Evolutionary conservation across 148 eudicot genomes (phyloP).

Genomic region (Bassia scoparia): DNA sequence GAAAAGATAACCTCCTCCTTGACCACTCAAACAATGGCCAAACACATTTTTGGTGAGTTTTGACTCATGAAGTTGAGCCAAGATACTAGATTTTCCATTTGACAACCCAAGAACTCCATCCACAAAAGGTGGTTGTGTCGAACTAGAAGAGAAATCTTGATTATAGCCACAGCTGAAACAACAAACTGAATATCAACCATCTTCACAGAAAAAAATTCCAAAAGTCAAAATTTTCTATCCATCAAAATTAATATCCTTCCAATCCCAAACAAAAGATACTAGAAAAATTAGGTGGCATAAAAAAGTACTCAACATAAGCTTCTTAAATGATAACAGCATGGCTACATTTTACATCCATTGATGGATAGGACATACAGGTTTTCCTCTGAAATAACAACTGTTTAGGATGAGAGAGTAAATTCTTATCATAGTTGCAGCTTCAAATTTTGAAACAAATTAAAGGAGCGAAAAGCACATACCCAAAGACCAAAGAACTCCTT

Average conservation of each 20-base stretch:
- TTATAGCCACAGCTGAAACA: constrained; percentile 78
- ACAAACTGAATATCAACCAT: constrained; percentile 16
- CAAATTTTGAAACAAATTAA: neutral
- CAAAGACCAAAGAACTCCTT: constrained; percentile 56
- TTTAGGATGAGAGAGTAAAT: too few relatives aligned
- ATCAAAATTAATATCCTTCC: neutral
- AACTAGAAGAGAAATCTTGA: constrained; percentile 53
- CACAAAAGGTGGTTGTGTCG: constrained; percentile 52
- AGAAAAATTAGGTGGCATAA: too few relatives aligned
- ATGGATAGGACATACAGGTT: too few relatives aligned
- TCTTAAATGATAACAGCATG: neutral
- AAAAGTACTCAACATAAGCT: neutral
- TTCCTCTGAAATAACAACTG: too few relatives aligned
- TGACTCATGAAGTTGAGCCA: constrained; percentile 51
- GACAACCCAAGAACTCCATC: constrained; percentile 92
- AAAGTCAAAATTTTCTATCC: neutral
- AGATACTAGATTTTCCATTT: constrained; percentile 57
- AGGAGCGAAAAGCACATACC: constrained; percentile 38
- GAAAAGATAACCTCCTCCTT: constrained; percentile 83
- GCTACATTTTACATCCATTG: too few relatives aligned
- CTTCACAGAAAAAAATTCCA: neutral
- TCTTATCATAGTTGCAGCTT: neutral
- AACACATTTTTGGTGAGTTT: constrained; percentile 58
- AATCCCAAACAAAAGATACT: neutral
- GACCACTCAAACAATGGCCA: constrained; percentile 75